Percentiles rank a stretch among this genome's conserved stretches.
Conservation (phyloP, 768 basidiomycete genomes). For the Suillus discolor region DNA sequence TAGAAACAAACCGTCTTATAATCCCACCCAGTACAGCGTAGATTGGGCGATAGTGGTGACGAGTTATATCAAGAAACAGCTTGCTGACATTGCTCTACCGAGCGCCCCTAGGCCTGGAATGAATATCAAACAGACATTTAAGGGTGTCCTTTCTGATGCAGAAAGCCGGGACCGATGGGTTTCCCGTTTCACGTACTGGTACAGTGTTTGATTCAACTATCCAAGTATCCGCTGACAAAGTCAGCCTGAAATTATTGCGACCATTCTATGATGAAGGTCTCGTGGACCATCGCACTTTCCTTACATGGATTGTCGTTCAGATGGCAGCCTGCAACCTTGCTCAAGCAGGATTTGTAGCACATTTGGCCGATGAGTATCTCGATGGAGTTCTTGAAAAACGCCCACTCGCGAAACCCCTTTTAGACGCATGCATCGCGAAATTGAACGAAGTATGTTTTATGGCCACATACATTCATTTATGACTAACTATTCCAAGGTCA, state of each 20-base stretch:
- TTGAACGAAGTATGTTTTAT: constrained; percentile 56
- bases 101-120: constrained; percentile 74
- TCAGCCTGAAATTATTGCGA: constrained; percentile 69
- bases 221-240: constrained; percentile 2
- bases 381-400: constrained; percentile 67
- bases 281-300: constrained; percentile 76
- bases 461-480: constrained; percentile 3
- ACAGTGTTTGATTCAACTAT: constrained; percentile 1
- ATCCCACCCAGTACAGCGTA: constrained; percentile 80
- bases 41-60: constrained; percentile 87
- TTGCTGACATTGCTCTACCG: constrained; percentile 77
- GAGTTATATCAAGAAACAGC: constrained; percentile 80
- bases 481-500: constrained; percentile 51
- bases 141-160: constrained; percentile 72
- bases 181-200: constrained; percentile 81
- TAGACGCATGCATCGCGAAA: constrained; percentile 70
- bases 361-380: constrained; percentile 80
- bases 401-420: constrained; percentile 68
- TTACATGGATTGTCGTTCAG: constrained; percentile 79
- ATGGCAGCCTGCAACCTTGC: constrained; percentile 79
- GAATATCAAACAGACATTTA: constrained; percentile 85
- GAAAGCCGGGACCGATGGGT: constrained; percentile 78
- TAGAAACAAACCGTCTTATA: constrained; percentile 77
- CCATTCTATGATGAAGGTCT: constrained; percentile 81
- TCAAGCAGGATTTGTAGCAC: constrained; percentile 74